Evolutionary conservation across 345 rosid species (phyloP).

Genomic region (Euclidium syriacum): DNA sequence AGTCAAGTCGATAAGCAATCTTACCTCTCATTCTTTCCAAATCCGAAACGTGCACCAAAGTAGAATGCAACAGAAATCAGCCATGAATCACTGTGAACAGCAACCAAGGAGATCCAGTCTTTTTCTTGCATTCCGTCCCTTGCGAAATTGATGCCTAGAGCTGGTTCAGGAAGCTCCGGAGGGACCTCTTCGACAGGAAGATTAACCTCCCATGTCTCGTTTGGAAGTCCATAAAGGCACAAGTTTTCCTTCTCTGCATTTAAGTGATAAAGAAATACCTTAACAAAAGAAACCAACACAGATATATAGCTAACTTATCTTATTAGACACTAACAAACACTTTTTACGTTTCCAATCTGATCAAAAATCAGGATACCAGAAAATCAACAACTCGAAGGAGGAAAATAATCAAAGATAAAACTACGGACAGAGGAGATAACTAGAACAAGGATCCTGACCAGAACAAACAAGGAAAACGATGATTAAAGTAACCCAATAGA

Average conservation of each 20-base stretch:
- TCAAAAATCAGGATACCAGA: not conserved
- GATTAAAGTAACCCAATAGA: not conserved
- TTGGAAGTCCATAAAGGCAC: constrained; percentile 96
- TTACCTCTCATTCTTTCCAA: constrained; percentile 96
- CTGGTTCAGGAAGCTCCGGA: constrained; percentile 99
- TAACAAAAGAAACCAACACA: not conserved
- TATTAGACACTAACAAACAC: not conserved
- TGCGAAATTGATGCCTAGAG: constrained; percentile 93
- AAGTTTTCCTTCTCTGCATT: constrained; percentile 85
- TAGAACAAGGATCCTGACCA: not conserved
- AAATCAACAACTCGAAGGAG: not conserved
- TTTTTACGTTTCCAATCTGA: not conserved
- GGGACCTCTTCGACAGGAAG: constrained; percentile 99
- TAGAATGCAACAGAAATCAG: constrained; percentile 94
- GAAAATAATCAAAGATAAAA: not conserved
- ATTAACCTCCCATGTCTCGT: constrained; percentile 95
- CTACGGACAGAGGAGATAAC: not conserved
- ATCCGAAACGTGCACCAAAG: constrained; percentile 98
- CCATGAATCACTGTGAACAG: constrained; percentile 99
- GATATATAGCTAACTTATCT: constrained; percentile 1
- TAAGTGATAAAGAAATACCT: not conserved
- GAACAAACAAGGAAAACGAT: not conserved
- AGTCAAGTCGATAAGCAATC: constrained; percentile 3
- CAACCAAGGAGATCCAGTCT: constrained; percentile 95
- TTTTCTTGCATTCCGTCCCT: constrained; percentile 97